Base-by-base conservation (phyloP, 2,329 filamentous ascomycete species). In the Paracorniculantispora psalliotae region DNA sequence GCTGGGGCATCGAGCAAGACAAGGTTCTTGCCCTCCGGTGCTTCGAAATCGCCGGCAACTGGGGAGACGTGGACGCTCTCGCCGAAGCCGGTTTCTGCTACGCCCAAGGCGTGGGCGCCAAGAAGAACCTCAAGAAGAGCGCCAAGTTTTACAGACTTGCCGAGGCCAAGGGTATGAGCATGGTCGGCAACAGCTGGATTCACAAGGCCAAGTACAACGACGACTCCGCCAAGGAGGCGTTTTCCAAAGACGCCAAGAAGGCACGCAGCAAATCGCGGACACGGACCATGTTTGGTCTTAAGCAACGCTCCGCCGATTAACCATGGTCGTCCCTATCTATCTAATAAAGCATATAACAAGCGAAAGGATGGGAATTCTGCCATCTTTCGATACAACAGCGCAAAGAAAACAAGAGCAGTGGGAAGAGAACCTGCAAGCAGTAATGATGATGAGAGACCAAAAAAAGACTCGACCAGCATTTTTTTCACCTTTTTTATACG, bases 181-280 rank as follows among this genome's bases (percentile, higher is more conserved):
- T 97, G 92, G 89, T 96, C 59, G 94, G 94, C 58, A 97, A 97
- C 72, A 97, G 92, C 79, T 99, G 94, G 92, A 97, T 97, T 66
- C 92, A 97, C 79, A 97, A 97, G 73, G 77, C 91, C 59, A 97
- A 97, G 71, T 97, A 97, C 72, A 85, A 88, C 61, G 89, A 91
- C 26, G 84, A 88, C 39, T 15, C 47, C 3, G 78, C 73, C 54
- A 69, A 73, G 33, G 71, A 69, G 59, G 70, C 74, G 60, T 72
- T 72, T 61, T 79, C 75, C 63, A 78, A 78, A 62, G 81, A 72
- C 43, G 71, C 80, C 51, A 90, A 88, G 72, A 90, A 90, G 70
- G 68, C 79, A 43, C 83, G 88, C 61, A 90, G 88, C 74, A 93
- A 92, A 75, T 91, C 89, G 28, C 85, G 87, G 63, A 86, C 88